Base-by-base conservation (phyloP, 768 basidiomycete genomes). In the Suillus ampliporus region DNA sequence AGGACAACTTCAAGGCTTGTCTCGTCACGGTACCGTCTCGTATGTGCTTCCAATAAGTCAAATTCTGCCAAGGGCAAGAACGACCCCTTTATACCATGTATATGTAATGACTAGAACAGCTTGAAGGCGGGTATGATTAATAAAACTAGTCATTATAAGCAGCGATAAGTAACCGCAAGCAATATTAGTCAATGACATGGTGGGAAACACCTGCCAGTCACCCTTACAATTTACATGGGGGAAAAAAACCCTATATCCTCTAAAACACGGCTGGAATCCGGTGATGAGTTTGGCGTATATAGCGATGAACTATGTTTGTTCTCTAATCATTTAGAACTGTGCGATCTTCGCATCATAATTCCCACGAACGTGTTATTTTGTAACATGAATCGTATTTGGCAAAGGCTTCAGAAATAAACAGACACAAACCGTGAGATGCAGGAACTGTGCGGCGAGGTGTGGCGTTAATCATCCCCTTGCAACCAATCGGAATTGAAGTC, bases 351-450 rank as follows among this genome's bases (percentile, higher is more conserved):
- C 47, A 48, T 48, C 15, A 8, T 10, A 26, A 26, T 48, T 48
- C 47, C 26, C 47, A 48, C 47, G 26, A 23, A 15, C 21, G 5
- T 21, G 21, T n/a, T n/a, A n/a, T n/a, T n/a, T n/a, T n/a, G n/a
- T n/a, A n/a, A 21, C 10, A 44, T 11, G 21, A 26, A 23, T 26
- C 47, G 46, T 64, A 64, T 67, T 61, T 65, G 67, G 64, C 62
- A 51, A 65, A 62, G 53, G 61, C 65, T 52, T 64, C 50, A 35
- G 50, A 64, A 64, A 58, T 60, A 67, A 65, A 71, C 59, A 69
- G 57, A 15, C 28, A 10, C 38, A 41, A 37, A 53, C 14, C 21
- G 14, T 13, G 6, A 31, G 31, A 6, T 3, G 31, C 17, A 6
- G 5, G n/a, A n/a, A n/a, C n/a, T n/a, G n/a, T n/a, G n/a, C n/a